Base-by-base conservation (phyloP, 164 flowering plant genomes). In the Magnolia kwangsiensis region DNA sequence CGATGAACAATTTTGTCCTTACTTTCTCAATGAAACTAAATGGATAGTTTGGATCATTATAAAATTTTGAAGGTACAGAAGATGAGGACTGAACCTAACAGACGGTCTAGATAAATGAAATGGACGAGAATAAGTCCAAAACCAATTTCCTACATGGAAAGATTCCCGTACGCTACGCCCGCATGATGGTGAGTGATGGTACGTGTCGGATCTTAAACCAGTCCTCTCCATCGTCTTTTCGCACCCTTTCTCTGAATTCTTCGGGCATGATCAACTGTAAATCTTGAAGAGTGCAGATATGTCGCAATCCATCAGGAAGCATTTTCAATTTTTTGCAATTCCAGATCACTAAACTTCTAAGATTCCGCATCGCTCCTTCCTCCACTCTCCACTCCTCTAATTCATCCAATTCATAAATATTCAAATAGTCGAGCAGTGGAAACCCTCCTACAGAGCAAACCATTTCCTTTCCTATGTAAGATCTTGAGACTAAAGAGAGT, bases 231-330 rank as follows among this genome's bases (percentile, higher is more conserved):
- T 7, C 10, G 8, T 27, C 23, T 10, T 70, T 18, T n/a, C n/a
- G 11, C 7, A 45, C 4, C 24, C 72, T 70, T 10, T 45, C 72
- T 18, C 0, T 2, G 51, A 70, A 50, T 19, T 19, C 1, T 1
- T 1, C 5, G 1, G 58, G 72, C 24, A 45, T 45, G 20, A 2
- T 5, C 4, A 70, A 1, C 1, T 1, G 1, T 27, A 70, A 18
- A n/a, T 49, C 27, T 61, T 74, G 55, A 24, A 80, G 55, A 21
- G 81, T 67, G 70, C 78, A 72, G 50, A 80, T 67, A 58, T 76
- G 69, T 50, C 74, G 83, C 69, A 83, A 37, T 1, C 83, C 85
- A 51, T 83, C 82, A 13, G 82, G 83, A 23, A 84, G 76, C 80
- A 69, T 76, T 70, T 74, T 78, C 72, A 82, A 72, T 8, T 20